These are phyloP conservation scores for Kodamaea lidongshanica DNA, from an alignment of 805 yeast genomes.

Conservation along the genomic window DNA sequence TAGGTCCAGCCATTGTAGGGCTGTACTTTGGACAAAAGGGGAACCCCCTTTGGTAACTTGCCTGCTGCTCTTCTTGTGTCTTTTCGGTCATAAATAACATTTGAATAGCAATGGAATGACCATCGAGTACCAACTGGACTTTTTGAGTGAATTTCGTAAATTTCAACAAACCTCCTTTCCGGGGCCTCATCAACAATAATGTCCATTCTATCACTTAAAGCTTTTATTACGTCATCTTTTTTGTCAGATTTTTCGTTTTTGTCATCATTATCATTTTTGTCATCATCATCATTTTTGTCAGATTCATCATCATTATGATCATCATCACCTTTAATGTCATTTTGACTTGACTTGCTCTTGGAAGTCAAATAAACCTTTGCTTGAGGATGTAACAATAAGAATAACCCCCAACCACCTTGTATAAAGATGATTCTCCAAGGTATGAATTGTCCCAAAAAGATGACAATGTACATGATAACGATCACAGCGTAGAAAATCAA, in stretches of 20 bases:
- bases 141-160: constrained; percentile 68
- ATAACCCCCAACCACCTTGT: constrained; percentile 48
- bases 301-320: too few species aligned
- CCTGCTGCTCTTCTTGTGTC: constrained; percentile 37
- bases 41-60: constrained; percentile 62
- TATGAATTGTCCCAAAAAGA: constrained; percentile 44
- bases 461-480: constrained; percentile 28
- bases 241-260: constrained; percentile 9
- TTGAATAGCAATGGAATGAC: constrained; percentile 55
- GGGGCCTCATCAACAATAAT: constrained; percentile 69
- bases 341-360: constrained; percentile 5
- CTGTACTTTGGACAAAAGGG: constrained; percentile 44
- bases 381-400: constrained; percentile 58
- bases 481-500: constrained; percentile 40
- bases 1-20: constrained; percentile 77
- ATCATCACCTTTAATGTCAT: background rate
- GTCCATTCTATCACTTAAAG: constrained; percentile 34
- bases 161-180: constrained; percentile 56
- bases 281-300: constrained; percentile 3
- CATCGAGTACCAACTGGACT: constrained; percentile 57
- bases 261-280: constrained; percentile 5
- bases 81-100: constrained; percentile 45
- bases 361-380: constrained; percentile 28
- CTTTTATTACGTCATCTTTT: constrained; percentile 6
- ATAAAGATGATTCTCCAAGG: constrained; percentile 64